Percentiles rank a stretch among this genome's conserved stretches.
phyloP scores from a whole-genome alignment of 208 protist genomes.

The Trypanosoma mega region DNA sequence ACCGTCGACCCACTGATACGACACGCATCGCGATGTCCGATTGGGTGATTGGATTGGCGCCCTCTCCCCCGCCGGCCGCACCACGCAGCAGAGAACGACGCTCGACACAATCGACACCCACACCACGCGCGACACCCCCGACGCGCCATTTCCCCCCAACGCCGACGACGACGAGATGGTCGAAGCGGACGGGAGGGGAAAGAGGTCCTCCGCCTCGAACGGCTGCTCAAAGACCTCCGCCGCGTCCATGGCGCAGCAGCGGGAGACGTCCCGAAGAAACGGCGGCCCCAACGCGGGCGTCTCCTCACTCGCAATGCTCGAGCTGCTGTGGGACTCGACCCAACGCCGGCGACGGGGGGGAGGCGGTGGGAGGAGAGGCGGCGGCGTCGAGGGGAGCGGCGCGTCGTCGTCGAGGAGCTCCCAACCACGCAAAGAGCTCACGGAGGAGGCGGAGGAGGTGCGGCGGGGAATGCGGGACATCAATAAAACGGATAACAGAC shows the following conservation, averaged over 20 bases:
- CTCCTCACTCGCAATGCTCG: slow-evolving; percentile 11
- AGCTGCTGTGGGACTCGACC: background rate
- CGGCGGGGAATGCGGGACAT: too few species aligned
- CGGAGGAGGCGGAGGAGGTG: background rate
- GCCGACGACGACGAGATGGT: too few species aligned
- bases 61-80: too few species aligned
- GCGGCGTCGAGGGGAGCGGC: background rate
- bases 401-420: background rate
- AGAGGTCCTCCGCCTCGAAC: slow-evolving; percentile 4
- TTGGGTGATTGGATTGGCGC: too few species aligned
- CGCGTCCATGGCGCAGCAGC: slow-evolving; percentile 8
- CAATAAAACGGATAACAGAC: too few species aligned
- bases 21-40: too few species aligned
- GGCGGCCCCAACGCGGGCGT: background rate
- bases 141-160: too few species aligned
- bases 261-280: slow-evolving; percentile 12
- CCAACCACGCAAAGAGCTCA: background rate
- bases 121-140: too few species aligned
- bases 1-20: too few species aligned
- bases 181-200: background rate
- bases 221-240: slow-evolving; percentile 14
- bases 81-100: too few species aligned
- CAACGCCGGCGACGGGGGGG: background rate
- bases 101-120: too few species aligned
- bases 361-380: background rate